Evolutionary conservation across 2,329 filamentous ascomycete genomes (phyloP).

Genomic region (Lasiodiplodia sp.): DNA sequence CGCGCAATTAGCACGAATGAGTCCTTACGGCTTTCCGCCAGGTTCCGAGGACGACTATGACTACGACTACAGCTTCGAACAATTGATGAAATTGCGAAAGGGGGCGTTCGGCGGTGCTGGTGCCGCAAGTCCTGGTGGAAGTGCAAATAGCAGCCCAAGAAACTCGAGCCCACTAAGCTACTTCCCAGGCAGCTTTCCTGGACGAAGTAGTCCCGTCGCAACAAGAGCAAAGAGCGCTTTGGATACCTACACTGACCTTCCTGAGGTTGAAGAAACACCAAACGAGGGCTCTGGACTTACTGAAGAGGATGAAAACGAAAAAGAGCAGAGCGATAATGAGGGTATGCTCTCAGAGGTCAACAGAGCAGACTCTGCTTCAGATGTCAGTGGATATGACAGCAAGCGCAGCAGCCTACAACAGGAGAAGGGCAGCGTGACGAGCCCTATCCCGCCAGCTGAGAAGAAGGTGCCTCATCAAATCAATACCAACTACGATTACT

Average conservation of each 20-base stretch:
- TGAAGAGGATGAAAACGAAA: not conserved
- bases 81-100: constrained; percentile 74
- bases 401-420: constrained; percentile 2
- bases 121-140: constrained; percentile 58
- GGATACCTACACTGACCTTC: constrained; percentile 11
- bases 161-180: constrained; percentile 39
- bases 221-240: constrained; percentile 26
- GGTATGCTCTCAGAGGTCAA: not conserved
- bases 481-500: constrained; percentile 31
- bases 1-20: constrained; percentile 72
- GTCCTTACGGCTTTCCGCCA: constrained; percentile 58
- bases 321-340: not conserved
- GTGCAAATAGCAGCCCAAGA: constrained; percentile 42
- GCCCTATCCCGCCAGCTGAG: constrained; percentile 33
- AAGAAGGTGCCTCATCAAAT: constrained; percentile 30
- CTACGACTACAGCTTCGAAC: constrained; percentile 75
- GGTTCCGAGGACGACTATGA: constrained; percentile 64
- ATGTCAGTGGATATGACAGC: constrained; percentile 1
- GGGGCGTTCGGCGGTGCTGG: constrained; percentile 77
- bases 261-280: constrained; percentile 20
- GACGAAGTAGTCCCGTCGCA: constrained; percentile 19
- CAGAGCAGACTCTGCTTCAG: constrained; percentile 14
- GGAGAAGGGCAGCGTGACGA: not conserved
- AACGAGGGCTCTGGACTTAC: not conserved
- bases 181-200: constrained; percentile 17